Percentiles rank a stretch among this genome's conserved stretches.
Conservation (phyloP, 2,329 filamentous ascomycete species). For the Rhynchosporium agropyri region DNA sequence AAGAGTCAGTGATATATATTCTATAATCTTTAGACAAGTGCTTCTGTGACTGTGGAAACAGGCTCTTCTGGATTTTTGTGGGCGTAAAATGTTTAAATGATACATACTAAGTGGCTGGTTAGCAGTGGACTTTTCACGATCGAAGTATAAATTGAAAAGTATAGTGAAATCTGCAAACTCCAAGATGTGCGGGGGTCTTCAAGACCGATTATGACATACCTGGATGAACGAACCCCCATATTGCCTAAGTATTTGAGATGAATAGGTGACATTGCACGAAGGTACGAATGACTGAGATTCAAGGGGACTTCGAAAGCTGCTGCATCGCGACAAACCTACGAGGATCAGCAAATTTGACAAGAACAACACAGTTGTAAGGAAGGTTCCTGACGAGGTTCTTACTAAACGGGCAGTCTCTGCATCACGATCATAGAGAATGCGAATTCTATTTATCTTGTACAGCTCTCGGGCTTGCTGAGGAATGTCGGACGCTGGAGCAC, state of each 20-base stretch:
- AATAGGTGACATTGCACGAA: slow-evolving; percentile 86
- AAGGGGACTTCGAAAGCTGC: slow-evolving; percentile 73
- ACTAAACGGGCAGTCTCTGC: slow-evolving; percentile 72
- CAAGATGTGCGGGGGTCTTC: too few species aligned
- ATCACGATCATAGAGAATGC: slow-evolving; percentile 81
- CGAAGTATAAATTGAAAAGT: too few species aligned
- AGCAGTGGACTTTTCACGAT: too few species aligned
- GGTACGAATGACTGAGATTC: slow-evolving; percentile 81
- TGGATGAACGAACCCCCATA: slow-evolving; percentile 86
- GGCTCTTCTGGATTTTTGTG: neutral
- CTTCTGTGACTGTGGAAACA: too few species aligned
- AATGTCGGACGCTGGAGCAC: slow-evolving; percentile 69
- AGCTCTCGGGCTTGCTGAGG: slow-evolving; percentile 80
- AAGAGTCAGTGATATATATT: neutral
- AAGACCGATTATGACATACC: too few species aligned
- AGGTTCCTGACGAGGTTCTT: neutral
- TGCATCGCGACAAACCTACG: slow-evolving; percentile 65
- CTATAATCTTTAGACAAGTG: too few species aligned
- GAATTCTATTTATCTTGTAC: slow-evolving; percentile 86
- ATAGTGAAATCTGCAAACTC: too few species aligned
- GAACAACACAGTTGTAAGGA: neutral
- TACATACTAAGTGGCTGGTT: neutral
- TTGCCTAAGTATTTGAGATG: slow-evolving; percentile 83
- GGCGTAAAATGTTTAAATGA: neutral
- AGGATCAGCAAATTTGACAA: neutral